Conservation (phyloP, 2,329 filamentous ascomycete genomes). For the Pleochaeta shiraiana region DNA sequence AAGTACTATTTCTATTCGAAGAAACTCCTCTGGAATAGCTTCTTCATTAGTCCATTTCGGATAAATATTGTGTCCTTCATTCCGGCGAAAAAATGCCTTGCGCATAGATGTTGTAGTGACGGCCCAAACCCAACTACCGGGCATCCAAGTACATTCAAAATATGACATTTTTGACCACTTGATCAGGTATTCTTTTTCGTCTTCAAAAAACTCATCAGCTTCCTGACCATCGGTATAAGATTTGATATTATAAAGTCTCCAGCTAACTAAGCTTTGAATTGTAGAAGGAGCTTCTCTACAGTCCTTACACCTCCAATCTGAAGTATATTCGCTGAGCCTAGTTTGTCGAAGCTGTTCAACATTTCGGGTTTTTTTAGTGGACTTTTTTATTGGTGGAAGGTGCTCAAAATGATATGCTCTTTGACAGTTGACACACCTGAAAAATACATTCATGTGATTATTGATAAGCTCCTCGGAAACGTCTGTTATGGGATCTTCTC, state of each 20-base stretch:
- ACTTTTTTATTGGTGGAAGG: conserved; percentile 29
- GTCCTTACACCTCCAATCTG: conserved; percentile 60
- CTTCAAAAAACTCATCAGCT: conserved; percentile 38
- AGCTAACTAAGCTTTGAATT: conserved; percentile 63
- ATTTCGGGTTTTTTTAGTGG: conserved; percentile 20
- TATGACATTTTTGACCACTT: conserved; percentile 75
- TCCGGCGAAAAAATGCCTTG: conserved; percentile 51
- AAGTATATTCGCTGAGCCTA: conserved; percentile 48
- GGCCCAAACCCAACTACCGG: conserved; percentile 75
- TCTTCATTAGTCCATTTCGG: conserved; percentile 52
- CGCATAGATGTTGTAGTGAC: conserved; percentile 41
- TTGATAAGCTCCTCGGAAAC: conserved; percentile 46
- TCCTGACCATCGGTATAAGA: conserved; percentile 29
- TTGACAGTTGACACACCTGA: conserved; percentile 59
- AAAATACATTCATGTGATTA: conserved; percentile 54
- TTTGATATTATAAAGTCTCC: conserved; percentile 48
- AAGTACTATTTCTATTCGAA: conserved; percentile 77
- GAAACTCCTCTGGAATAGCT: conserved; percentile 70
- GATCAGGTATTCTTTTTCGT: conserved; percentile 77
- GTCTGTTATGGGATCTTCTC: conserved; percentile 49
- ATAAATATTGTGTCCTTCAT: conserved; percentile 32
- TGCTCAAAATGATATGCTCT: conserved; percentile 72
- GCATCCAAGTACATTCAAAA: conserved; percentile 65
- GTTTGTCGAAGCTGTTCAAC: conserved; percentile 31
- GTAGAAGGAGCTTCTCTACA: conserved; percentile 45